These are phyloP conservation scores for Fagus sylvatica DNA, from an alignment of 306 rosid genomes.

Conservation along the genomic window DNA sequence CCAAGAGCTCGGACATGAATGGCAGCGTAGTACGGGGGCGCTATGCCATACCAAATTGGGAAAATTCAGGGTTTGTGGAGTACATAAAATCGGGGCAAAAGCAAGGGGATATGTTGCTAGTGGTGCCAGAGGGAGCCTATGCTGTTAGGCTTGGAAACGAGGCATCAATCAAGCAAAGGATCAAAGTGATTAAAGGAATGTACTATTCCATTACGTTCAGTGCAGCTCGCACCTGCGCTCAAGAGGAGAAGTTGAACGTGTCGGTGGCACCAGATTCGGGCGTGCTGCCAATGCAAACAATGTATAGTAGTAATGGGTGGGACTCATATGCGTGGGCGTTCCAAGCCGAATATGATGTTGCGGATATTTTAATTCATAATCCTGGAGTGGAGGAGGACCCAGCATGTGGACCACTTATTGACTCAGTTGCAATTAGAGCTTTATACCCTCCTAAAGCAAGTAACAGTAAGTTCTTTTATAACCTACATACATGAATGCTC, in stretches of 20 bases:
- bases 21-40: conserved; percentile 70
- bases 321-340: conserved; percentile 88
- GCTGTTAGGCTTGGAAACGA: conserved; percentile 95
- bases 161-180: conserved; percentile 68
- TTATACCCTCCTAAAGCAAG: conserved; percentile 72
- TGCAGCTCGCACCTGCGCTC: conserved; percentile 96
- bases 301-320: conserved; percentile 93
- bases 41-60: conserved; percentile 75
- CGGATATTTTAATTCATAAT: conserved; percentile 69
- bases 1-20: conserved; percentile 58
- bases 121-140: conserved; percentile 90
- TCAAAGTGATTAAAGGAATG: conserved; percentile 64
- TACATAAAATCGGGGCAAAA: conserved; percentile 91
- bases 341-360: conserved; percentile 42
- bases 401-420: conserved; percentile 92
- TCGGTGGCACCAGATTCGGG: conserved; percentile 85
- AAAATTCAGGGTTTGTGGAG: conserved; percentile 77
- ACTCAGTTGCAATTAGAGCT: conserved; percentile 70
- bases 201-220: conserved; percentile 79
- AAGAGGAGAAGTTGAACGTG: conserved; percentile 72
- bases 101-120: conserved; percentile 97
- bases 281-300: conserved; percentile 78
- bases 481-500: neutral
- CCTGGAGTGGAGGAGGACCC: conserved; percentile 96
- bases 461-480: conserved; percentile 46